Percentiles rank a stretch among this genome's conserved stretches.
phyloP scores from a whole-genome alignment of 495 filamentous ascomycete species.

The Podospora pseudopauciseta region DNA sequence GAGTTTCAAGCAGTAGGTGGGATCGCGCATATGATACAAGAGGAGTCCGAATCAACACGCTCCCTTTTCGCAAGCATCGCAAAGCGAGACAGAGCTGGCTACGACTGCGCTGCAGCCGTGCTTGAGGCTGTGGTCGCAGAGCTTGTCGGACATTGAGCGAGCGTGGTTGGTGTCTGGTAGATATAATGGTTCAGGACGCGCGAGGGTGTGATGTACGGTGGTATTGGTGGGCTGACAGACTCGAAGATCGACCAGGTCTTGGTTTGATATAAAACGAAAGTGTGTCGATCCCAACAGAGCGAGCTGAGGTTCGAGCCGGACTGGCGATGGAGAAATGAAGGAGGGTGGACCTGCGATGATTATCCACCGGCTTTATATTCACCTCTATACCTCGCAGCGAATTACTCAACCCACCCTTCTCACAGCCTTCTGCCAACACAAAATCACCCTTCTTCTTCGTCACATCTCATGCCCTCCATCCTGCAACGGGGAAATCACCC shows the following conservation, averaged over 20 bases:
- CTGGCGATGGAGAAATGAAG: background rate
- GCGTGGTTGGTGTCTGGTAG: background rate
- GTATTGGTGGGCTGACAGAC: background rate
- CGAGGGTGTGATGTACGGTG: background rate
- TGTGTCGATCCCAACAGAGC: background rate
- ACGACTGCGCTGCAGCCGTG: conserved; percentile 9
- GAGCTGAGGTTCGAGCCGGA: background rate
- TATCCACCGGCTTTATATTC: background rate
- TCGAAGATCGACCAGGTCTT: background rate
- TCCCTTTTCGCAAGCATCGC: conserved; percentile 1
- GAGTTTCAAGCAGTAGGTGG: background rate
- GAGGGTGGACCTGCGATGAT: background rate
- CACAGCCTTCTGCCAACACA: background rate
- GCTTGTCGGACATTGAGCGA: conserved; percentile 13
- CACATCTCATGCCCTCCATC: background rate
- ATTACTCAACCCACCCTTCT: too few species aligned
- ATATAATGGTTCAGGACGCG: background rate
- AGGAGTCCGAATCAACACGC: background rate
- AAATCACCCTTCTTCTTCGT: background rate
- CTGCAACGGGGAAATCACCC: background rate
- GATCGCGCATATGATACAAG: background rate
- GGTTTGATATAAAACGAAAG: background rate
- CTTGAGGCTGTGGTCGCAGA: conserved; percentile 9
- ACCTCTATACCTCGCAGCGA: background rate
- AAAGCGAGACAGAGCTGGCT: background rate